These are phyloP conservation scores for Protomyces inouyei DNA, from an alignment of 1,139 yeast species.

Conservation along the genomic window DNA sequence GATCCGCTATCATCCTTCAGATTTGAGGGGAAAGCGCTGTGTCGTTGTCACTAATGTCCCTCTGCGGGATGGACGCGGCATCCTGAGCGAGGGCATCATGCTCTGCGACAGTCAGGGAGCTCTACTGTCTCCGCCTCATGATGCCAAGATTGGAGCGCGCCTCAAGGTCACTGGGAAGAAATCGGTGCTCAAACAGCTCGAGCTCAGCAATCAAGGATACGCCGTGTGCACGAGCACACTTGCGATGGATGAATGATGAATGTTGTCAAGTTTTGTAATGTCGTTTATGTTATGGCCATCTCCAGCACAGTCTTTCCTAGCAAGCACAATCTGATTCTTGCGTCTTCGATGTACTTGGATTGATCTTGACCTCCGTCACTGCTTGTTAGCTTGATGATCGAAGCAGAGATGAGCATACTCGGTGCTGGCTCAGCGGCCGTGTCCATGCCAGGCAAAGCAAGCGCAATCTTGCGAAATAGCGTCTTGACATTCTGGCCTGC, in stretches of 20 bases:
- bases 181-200: slow-evolving; percentile 8
- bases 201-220: slow-evolving; percentile 1
- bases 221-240: slow-evolving; percentile 2
- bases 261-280: neutral
- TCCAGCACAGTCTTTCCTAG: neutral
- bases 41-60: slow-evolving; percentile 22
- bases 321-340: slow-evolving; percentile 21
- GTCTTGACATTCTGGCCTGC: slow-evolving; percentile 90
- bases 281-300: neutral
- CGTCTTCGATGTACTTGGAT: slow-evolving; percentile 32
- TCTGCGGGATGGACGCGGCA: slow-evolving; percentile 6
- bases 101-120: slow-evolving; percentile 9
- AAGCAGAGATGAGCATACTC: neutral
- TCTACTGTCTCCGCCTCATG: slow-evolving; percentile 1
- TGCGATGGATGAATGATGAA: neutral
- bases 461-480: slow-evolving; percentile 84
- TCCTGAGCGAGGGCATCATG: slow-evolving; percentile 16
- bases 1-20: neutral
- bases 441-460: slow-evolving; percentile 81
- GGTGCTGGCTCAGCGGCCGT: slow-evolving; percentile 32
- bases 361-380: slow-evolving; percentile 59
- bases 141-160: slow-evolving; percentile 5
- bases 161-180: slow-evolving; percentile 9
- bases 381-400: slow-evolving; percentile 44
- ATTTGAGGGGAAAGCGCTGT: slow-evolving; percentile 1